Evolutionary conservation across 345 rosid species (phyloP).

Genomic region (Cochlearia excelsa): DNA sequence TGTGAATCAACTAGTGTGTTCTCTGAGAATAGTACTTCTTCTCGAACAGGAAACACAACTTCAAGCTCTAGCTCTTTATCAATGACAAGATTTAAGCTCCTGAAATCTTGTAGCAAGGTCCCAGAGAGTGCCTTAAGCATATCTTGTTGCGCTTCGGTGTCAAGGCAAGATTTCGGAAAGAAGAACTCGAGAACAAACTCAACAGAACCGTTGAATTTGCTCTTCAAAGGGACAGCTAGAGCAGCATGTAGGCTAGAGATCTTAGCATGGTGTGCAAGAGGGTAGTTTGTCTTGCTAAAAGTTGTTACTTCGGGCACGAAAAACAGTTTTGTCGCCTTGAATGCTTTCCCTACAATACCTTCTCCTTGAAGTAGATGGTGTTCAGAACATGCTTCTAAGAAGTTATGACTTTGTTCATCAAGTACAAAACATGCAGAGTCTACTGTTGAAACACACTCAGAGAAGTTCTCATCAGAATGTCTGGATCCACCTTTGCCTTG

Average conservation of each 20-base stretch:
- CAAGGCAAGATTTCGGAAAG: conserved; percentile 64
- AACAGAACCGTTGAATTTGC: conserved; percentile 44
- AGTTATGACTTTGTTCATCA: conserved; percentile 40
- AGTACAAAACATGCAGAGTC: conserved; percentile 70
- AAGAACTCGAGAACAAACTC: conserved; percentile 87
- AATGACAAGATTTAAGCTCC: conserved; percentile 48
- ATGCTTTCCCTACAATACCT: conserved; percentile 86
- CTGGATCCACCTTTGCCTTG: conserved; percentile 70
- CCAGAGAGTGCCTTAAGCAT: conserved; percentile 49
- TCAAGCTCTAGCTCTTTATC: conserved; percentile 57
- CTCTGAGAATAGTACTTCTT: conserved; percentile 36
- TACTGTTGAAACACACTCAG: conserved; percentile 63
- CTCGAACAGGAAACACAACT: conserved; percentile 41
- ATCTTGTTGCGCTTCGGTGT: conserved; percentile 46
- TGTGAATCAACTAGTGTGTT: conserved; percentile 23
- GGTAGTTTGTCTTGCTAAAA: conserved; percentile 71
- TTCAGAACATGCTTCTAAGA: conserved; percentile 77
- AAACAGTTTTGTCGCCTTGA: conserved; percentile 52
- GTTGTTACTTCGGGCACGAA: conserved; percentile 61
- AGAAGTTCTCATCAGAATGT: conserved; percentile 62
- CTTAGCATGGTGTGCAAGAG: conserved; percentile 87
- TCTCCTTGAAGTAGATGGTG: conserved; percentile 71
- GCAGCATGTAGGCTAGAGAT: conserved; percentile 72
- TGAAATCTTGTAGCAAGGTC: conserved; percentile 50
- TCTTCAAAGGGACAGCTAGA: conserved; percentile 65